Conservation (phyloP, 768 basidiomycete genomes). For the Hericium rajendrae region DNA sequence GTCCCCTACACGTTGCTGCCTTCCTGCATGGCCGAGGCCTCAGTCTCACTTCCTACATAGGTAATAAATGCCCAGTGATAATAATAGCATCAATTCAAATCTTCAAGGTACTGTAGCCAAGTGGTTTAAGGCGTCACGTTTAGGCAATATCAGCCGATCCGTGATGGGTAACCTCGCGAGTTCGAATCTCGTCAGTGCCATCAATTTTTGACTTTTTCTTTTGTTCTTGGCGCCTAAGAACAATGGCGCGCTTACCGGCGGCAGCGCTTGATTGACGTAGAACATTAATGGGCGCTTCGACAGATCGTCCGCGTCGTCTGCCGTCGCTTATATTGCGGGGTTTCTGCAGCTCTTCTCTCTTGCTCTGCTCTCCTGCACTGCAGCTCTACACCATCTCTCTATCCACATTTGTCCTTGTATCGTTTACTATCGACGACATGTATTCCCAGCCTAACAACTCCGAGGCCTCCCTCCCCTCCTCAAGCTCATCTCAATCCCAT, state of each 20-base stretch:
- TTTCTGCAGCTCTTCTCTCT: neutral
- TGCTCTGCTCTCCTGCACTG: neutral
- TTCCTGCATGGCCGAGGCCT: neutral
- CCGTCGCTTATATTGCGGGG: no score
- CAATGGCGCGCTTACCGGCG: neutral
- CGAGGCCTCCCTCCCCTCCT: neutral
- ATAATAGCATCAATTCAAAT: neutral
- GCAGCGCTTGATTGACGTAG: no score
- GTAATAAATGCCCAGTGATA: no score
- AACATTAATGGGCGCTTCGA: no score
- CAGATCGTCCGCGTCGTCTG: no score
- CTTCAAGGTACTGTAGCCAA: constrained; percentile 42
- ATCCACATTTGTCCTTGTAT: neutral
- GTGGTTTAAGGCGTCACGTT: constrained; percentile 53
- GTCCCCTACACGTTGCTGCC: neutral
- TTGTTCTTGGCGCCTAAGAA: neutral
- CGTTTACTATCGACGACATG: neutral
- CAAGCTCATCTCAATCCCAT: neutral
- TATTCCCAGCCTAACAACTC: neutral
- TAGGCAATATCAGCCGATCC: constrained; percentile 32
- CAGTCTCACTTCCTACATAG: neutral
- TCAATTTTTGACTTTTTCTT: constrained; percentile 5
- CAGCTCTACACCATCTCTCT: neutral
- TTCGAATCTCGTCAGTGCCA: constrained; percentile 55
- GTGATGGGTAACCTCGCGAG: constrained; percentile 53